A percentile compares a stretch with the other conserved stretches of the same genome.
phyloP scores from a whole-genome alignment of 2,329 filamentous ascomycete species.

The Fusarium virguliforme region DNA sequence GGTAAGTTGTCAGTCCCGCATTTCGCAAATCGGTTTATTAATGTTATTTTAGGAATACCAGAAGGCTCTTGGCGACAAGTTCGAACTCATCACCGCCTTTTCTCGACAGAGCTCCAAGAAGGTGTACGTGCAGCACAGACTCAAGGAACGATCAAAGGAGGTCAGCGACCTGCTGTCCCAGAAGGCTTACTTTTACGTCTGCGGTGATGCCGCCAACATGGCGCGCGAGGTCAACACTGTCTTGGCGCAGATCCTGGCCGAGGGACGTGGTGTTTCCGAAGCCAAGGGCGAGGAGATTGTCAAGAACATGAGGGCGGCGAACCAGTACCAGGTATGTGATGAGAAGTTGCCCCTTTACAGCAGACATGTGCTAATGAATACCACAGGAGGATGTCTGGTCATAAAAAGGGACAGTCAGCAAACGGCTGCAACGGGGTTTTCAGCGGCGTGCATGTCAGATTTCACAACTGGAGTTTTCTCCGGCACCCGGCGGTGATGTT shows the following conservation, averaged over 20 bases:
- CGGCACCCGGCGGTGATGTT: slow-evolving; percentile 38
- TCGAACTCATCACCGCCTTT: slow-evolving; percentile 93
- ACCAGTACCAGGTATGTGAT: slow-evolving; percentile 89
- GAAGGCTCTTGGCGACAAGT: slow-evolving; percentile 86
- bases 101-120: slow-evolving; percentile 91
- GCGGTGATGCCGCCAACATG: slow-evolving; percentile 98
- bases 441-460: slow-evolving; percentile 44
- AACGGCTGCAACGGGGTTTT: slow-evolving; percentile 42
- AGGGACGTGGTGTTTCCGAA: slow-evolving; percentile 85
- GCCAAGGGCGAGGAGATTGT: slow-evolving; percentile 96
- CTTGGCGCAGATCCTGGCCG: slow-evolving; percentile 88
- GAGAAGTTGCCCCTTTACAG: slow-evolving; percentile 9
- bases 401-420: slow-evolving; percentile 56
- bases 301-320: slow-evolving; percentile 94
- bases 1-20: slow-evolving; percentile 70
- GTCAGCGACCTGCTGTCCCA: slow-evolving; percentile 89
- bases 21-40: slow-evolving; percentile 1
- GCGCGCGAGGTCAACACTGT: slow-evolving; percentile 91
- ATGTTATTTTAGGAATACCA: slow-evolving; percentile 79
- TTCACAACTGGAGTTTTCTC: slow-evolving; percentile 46
- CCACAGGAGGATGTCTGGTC: slow-evolving; percentile 81
- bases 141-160: slow-evolving; percentile 86
- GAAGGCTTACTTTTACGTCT: slow-evolving; percentile 97
- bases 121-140: slow-evolving; percentile 95
- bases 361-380: slow-evolving; percentile 36